phyloP scores from a whole-genome alignment of 106 monocot species.

The Vanilla planifolia region DNA sequence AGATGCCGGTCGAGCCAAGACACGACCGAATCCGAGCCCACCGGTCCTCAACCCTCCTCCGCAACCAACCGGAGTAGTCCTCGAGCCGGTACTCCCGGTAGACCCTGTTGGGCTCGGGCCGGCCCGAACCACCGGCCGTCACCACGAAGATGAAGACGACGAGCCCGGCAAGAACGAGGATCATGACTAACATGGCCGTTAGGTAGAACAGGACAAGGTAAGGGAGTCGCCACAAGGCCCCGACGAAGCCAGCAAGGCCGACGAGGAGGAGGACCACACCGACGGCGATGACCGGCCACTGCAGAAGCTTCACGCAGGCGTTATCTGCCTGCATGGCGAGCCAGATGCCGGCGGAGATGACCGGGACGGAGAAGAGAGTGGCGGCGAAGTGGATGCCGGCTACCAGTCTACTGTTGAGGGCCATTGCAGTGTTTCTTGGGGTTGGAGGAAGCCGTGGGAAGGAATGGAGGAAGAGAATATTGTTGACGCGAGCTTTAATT shows the following conservation, averaged over 20 bases:
- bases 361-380: slow-evolving; percentile 66
- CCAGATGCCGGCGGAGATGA: slow-evolving; percentile 75
- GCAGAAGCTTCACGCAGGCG: slow-evolving; percentile 56
- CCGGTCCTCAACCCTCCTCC: slow-evolving; percentile 28
- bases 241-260: slow-evolving; percentile 52
- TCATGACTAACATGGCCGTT: slow-evolving; percentile 38
- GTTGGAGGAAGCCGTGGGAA: too few relatives aligned
- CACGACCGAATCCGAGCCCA: slow-evolving; percentile 62
- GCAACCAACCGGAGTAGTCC: slow-evolving; percentile 69
- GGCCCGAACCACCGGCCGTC: slow-evolving; percentile 22
- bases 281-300: slow-evolving; percentile 61
- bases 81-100: slow-evolving; percentile 67
- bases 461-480: too few relatives aligned
- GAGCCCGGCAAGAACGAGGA: slow-evolving; percentile 23
- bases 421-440: slow-evolving; percentile 18
- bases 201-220: slow-evolving; percentile 49
- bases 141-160: slow-evolving; percentile 31
- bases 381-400: slow-evolving; percentile 61
- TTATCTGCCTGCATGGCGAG: slow-evolving; percentile 54
- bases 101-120: slow-evolving; percentile 32
- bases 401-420: slow-evolving; percentile 44
- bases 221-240: slow-evolving; percentile 55
- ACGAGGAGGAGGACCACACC: slow-evolving; percentile 27
- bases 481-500: too few relatives aligned
- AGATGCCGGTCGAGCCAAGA: slow-evolving; percentile 32